A percentile compares a stretch with the other conserved stretches of the same genome.
phyloP scores from a whole-genome alignment of 2,329 filamentous ascomycete species.

The Aspergillus sp. region DNA sequence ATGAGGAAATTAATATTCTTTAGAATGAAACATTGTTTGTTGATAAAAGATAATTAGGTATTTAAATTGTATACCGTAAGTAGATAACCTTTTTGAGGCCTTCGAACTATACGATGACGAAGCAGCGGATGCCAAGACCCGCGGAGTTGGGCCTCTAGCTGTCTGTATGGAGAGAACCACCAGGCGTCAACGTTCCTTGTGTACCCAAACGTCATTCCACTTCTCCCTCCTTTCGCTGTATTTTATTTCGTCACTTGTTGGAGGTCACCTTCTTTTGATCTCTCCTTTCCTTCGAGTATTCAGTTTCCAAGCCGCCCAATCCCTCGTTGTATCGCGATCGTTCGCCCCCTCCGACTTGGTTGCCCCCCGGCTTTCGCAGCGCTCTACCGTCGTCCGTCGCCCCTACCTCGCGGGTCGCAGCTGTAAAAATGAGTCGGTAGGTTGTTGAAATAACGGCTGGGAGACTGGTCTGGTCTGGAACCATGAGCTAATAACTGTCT shows the following conservation, averaged over 20 bases:
- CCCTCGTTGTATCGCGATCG: background rate
- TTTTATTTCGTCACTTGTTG: conserved; percentile 15
- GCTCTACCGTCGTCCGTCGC: conserved; percentile 16
- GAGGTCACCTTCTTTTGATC: conserved; percentile 10
- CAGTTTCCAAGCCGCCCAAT: background rate
- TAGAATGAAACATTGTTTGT: background rate
- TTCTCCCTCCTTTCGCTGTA: conserved; percentile 7
- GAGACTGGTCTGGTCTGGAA: background rate
- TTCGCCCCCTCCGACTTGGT: conserved; percentile 12
- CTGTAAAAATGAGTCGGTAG: conserved; percentile 64
- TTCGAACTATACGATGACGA: conserved; percentile 14
- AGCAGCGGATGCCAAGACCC: conserved; percentile 30
- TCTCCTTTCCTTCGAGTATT: background rate
- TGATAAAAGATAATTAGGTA: background rate
- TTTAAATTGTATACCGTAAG: background rate
- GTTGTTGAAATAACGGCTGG: conserved; percentile 15
- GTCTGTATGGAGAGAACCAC: conserved; percentile 14
- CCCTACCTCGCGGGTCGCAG: conserved; percentile 40
- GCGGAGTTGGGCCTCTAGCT: background rate
- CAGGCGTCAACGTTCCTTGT: conserved; percentile 35
- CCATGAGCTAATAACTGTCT: background rate
- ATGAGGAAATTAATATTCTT: background rate
- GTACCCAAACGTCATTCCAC: conserved; percentile 32
- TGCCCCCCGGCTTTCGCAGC: conserved; percentile 22
- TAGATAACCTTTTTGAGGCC: too few relatives aligned